Evolutionary conservation across 331 rosid species (phyloP).

Genomic region (Dryas integrifolia): DNA sequence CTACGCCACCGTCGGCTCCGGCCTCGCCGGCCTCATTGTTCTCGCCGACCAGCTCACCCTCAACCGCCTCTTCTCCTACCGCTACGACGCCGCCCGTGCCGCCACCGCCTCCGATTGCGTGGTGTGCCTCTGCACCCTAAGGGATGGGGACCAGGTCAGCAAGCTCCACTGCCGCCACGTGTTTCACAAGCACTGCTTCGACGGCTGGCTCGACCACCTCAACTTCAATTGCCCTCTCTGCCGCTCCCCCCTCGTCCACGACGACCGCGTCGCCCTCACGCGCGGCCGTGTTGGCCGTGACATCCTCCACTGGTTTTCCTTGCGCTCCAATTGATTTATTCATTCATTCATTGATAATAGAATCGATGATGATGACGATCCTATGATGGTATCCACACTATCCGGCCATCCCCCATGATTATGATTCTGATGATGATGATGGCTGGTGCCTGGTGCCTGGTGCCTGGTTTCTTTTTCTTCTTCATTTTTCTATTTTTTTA

Average conservation of each 20-base stretch:
- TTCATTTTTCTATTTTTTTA: neutral
- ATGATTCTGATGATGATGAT: neutral
- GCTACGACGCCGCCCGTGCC: neutral
- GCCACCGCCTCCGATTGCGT: conserved; percentile 44
- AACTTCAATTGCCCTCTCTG: conserved; percentile 87
- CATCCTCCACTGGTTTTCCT: conserved; percentile 57
- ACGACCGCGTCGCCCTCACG: conserved; percentile 46
- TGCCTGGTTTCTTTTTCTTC: conserved; percentile 16
- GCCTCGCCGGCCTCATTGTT: conserved; percentile 55
- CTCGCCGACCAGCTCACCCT: conserved; percentile 76
- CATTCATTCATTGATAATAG: neutral
- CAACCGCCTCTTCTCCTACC: conserved; percentile 45
- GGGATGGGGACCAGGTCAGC: conserved; percentile 67
- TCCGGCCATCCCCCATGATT: conserved; percentile 3
- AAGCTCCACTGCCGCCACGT: conserved; percentile 71
- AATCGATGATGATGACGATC: neutral
- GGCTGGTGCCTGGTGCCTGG: conserved; percentile 27
- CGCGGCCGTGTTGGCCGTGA: conserved; percentile 50
- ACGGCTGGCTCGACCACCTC: conserved; percentile 70
- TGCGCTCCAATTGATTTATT: conserved; percentile 33
- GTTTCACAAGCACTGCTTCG: conserved; percentile 76
- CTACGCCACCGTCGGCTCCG: conserved; percentile 57
- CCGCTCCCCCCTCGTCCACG: conserved; percentile 54
- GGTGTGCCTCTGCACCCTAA: conserved; percentile 48
- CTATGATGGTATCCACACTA: neutral